phyloP scores from a whole-genome alignment of 2,329 filamentous ascomycete genomes.

The Teratosphaeria nubilosa region DNA sequence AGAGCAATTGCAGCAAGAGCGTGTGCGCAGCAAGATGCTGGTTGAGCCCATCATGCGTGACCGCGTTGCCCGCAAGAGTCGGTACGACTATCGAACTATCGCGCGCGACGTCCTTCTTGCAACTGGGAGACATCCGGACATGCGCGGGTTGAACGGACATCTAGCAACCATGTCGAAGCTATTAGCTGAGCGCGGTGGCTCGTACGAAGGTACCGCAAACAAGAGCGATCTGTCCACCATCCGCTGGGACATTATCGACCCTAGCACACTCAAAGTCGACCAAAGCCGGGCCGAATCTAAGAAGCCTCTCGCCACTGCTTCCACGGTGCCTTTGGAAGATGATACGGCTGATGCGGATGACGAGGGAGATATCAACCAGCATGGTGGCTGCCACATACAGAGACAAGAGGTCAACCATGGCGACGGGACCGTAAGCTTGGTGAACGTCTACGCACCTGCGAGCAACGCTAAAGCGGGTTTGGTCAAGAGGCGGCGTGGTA shows the following conservation, averaged over 20 bases:
- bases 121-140: slow-evolving; percentile 50
- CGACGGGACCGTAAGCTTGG: slow-evolving; percentile 7
- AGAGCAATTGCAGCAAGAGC: slow-evolving; percentile 19
- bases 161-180: slow-evolving; percentile 35
- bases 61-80: slow-evolving; percentile 38
- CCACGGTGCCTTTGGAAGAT: background rate
- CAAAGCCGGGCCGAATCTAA: slow-evolving; percentile 8
- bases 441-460: background rate
- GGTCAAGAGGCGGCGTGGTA: slow-evolving; percentile 19
- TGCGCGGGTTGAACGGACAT: slow-evolving; percentile 50
- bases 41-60: slow-evolving; percentile 39
- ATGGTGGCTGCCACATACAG: background rate
- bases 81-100: slow-evolving; percentile 52
- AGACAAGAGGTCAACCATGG: slow-evolving; percentile 1
- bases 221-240: slow-evolving; percentile 46
- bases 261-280: slow-evolving; percentile 27
- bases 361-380: slow-evolving; percentile 7
- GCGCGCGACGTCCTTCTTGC: slow-evolving; percentile 54
- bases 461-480: slow-evolving; percentile 7
- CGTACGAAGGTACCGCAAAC: slow-evolving; percentile 30
- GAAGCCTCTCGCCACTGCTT: slow-evolving; percentile 1
- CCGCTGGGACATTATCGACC: slow-evolving; percentile 53
- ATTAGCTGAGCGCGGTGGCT: slow-evolving; percentile 22
- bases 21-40: slow-evolving; percentile 25
- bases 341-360: slow-evolving; percentile 4